These are phyloP conservation scores for Botrytis fabae DNA, from an alignment of 2,329 filamentous ascomycete genomes.

Conservation along the genomic window DNA sequence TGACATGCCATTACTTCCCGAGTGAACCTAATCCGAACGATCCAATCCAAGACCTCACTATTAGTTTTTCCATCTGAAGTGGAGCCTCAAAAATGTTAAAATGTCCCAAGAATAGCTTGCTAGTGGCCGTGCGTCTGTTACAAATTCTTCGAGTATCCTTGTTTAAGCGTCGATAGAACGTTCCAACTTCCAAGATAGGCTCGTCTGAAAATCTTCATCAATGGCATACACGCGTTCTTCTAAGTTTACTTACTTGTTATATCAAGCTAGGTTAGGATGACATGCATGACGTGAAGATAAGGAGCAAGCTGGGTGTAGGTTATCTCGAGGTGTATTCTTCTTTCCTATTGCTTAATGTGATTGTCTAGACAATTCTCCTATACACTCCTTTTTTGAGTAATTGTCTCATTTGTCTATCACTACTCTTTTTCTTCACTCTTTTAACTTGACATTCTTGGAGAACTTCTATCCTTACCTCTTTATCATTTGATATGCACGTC, in stretches of 20 bases:
- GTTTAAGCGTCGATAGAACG: background rate
- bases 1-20: background rate
- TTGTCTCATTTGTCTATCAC: background rate
- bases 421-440: too few relatives aligned
- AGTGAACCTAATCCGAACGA: background rate
- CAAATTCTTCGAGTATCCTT: background rate
- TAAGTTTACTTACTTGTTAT: background rate
- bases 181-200: background rate
- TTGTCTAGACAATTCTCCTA: background rate
- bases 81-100: background rate
- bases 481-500: background rate
- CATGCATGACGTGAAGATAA: conserved; percentile 9
- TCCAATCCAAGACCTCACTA: background rate
- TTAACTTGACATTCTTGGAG: background rate
- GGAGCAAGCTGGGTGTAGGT: background rate
- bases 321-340: background rate
- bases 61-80: background rate
- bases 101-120: background rate
- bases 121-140: conserved; percentile 7
- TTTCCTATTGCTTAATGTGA: background rate
- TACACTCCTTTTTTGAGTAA: background rate
- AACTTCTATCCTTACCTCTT: background rate
- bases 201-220: background rate
- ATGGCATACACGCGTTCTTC: conserved; percentile 5
- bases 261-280: background rate